Base-by-base conservation (phyloP, 2,329 filamentous ascomycete genomes). In the Nemania diffusa region DNA sequence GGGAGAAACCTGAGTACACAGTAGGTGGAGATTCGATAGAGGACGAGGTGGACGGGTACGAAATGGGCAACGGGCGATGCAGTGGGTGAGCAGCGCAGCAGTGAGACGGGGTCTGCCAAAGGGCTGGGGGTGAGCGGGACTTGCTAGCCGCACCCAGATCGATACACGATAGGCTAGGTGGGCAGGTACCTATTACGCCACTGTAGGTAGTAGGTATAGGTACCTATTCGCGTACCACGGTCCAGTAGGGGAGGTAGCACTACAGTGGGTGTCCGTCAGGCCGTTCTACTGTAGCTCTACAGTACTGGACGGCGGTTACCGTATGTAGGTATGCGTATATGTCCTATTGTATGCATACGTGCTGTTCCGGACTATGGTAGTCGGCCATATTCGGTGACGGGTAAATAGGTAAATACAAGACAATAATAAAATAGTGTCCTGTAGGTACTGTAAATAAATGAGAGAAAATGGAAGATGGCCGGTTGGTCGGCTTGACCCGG, bases 1-100 rank as follows among this genome's bases (percentile, higher is more conserved):
- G 67, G 64, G 48, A 69, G 64, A 69, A 65, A 60, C 60, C 62
- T 32, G 50, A 69, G 57, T 32, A n/a, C n/a, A n/a, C n/a, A n/a
- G n/a, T 13, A 22, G 53, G 60, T 58, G 61, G 67, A 69, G 64
- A 52, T 24, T 63, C 34, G 44, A 52, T 17, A 48, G 29, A 11
- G 26, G 26, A 62, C 50, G 64, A 22, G 58, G 56, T 56, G 57
- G 51, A 61, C 40, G 40, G n/a, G 52, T 22, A 40, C 57, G 29
- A 52, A 64, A 55, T 50, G 50, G 63, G 40, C 40, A 44, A 32
- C 29, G 40, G 40, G 40, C 40, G 20, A 15, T 5, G 29, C 29
- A 32, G 29, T n/a, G n/a, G 34, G 34, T 40, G 9, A 15, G 32
- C 5, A 4, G 37, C 9, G 13, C 8, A n/a, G 61, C 37, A 55